Evolutionary conservation across 768 basidiomycete species (phyloP).

Genomic region (Chalciporus sphaerocephalus): DNA sequence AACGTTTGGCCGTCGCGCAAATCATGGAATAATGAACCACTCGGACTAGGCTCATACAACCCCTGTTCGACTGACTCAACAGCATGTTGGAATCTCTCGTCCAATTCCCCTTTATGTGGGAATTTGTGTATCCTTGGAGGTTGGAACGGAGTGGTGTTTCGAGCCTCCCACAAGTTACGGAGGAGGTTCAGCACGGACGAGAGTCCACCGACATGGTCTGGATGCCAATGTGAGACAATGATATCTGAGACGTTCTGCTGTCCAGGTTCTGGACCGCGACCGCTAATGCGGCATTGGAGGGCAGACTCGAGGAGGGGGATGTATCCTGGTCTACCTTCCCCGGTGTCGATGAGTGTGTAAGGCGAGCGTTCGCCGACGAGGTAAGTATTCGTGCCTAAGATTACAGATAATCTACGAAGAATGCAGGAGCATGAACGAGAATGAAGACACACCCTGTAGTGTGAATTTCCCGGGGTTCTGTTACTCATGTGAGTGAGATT

Average conservation of each 20-base stretch:
- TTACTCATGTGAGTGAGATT: not conserved
- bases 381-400: slow-evolving; percentile 86
- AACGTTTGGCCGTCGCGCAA: slow-evolving; percentile 54
- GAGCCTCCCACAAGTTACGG: slow-evolving; percentile 53
- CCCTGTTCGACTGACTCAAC: slow-evolving; percentile 38
- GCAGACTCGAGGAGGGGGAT: slow-evolving; percentile 60
- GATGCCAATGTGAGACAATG: slow-evolving; percentile 87
- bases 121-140: slow-evolving; percentile 78
- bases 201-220: slow-evolving; percentile 80
- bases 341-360: slow-evolving; percentile 80
- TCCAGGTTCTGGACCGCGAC: not conserved
- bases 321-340: slow-evolving; percentile 68
- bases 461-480: slow-evolving; percentile 90
- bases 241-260: slow-evolving; percentile 71
- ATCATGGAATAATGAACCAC: slow-evolving; percentile 51
- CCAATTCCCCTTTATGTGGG: slow-evolving; percentile 36
- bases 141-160: slow-evolving; percentile 46
- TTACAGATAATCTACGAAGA: not conserved
- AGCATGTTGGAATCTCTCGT: slow-evolving; percentile 34
- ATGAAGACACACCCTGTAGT: slow-evolving; percentile 57
- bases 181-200: slow-evolving; percentile 66
- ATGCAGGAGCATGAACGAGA: not conserved
- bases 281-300: slow-evolving; percentile 40
- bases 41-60: slow-evolving; percentile 42
- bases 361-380: slow-evolving; percentile 67